Conservation (phyloP, 441 rosid genomes). For the Arabidopsis hybrid region DNA sequence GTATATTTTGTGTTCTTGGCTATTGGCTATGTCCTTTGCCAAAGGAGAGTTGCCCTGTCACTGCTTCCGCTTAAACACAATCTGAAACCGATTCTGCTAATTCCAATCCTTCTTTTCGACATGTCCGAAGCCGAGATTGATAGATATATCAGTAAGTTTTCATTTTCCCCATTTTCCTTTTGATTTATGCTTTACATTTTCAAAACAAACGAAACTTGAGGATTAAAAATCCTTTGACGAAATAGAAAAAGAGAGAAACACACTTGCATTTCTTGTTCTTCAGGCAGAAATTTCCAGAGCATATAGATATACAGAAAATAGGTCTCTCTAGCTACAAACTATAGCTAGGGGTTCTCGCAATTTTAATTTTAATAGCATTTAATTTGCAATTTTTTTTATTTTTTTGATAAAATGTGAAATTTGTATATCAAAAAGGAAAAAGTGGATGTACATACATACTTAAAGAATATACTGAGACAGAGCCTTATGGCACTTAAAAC, state of each 20-base stretch:
- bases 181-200: constrained; percentile 1
- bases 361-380: neutral
- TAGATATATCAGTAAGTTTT: constrained; percentile 17
- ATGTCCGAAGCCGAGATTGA: neutral
- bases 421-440: too few species aligned
- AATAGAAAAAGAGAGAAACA: neutral
- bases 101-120: neutral
- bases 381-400: too few species aligned
- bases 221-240: too few species aligned
- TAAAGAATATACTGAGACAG: too few species aligned
- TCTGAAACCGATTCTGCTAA: neutral
- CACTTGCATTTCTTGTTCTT: neutral
- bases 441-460: too few species aligned
- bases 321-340: neutral
- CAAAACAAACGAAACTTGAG: neutral
- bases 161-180: neutral
- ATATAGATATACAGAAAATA: neutral
- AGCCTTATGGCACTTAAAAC: too few species aligned
- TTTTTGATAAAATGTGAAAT: too few species aligned
- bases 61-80: constrained; percentile 44
- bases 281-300: neutral
- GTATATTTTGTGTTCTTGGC: neutral
- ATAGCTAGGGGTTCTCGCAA: neutral
- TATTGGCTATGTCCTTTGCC: constrained; percentile 41
- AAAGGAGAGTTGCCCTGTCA: constrained; percentile 53